Conservation (phyloP, 495 filamentous ascomycete genomes). For the Podospora pseudopauciseta region DNA sequence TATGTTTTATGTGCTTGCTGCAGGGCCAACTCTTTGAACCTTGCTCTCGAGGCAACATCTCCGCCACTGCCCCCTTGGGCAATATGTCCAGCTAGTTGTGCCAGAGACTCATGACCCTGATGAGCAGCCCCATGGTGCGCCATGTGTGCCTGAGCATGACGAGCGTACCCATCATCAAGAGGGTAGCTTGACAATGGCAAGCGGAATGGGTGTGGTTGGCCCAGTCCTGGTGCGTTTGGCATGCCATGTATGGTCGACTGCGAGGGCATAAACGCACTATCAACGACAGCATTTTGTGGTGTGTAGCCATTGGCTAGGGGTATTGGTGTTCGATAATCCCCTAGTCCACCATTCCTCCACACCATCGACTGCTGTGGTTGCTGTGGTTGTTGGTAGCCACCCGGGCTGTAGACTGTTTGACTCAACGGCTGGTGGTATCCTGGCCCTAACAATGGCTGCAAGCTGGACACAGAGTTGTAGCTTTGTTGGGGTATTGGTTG, state of each 20-base stretch:
- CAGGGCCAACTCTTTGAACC: constrained; percentile 77
- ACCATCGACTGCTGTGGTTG: constrained; percentile 60
- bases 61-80: constrained; percentile 1
- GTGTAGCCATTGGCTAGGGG: constrained; percentile 33
- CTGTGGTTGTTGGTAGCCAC: constrained; percentile 52
- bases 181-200: constrained; percentile 28
- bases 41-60: constrained; percentile 42
- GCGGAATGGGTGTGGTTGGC: constrained; percentile 27
- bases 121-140: constrained; percentile 19
- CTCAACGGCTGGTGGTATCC: constrained; percentile 65
- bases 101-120: constrained; percentile 21
- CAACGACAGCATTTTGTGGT: constrained; percentile 31
- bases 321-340: constrained; percentile 32
- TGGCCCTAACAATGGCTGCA: constrained; percentile 68
- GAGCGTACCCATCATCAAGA: constrained; percentile 34
- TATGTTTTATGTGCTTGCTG: constrained; percentile 86
- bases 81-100: constrained; percentile 14
- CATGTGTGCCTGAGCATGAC: constrained; percentile 20
- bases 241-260: constrained; percentile 27
- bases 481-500: constrained; percentile 33
- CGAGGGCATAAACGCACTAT: constrained; percentile 33
- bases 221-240: constrained; percentile 25
- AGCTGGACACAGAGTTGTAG: constrained; percentile 44
- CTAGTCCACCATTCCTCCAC: constrained; percentile 71
- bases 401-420: constrained; percentile 70